A percentile compares a stretch with the other conserved stretches of the same genome.
Conservation (phyloP, 2,329 filamentous ascomycete genomes). For the Phoma sp. region DNA sequence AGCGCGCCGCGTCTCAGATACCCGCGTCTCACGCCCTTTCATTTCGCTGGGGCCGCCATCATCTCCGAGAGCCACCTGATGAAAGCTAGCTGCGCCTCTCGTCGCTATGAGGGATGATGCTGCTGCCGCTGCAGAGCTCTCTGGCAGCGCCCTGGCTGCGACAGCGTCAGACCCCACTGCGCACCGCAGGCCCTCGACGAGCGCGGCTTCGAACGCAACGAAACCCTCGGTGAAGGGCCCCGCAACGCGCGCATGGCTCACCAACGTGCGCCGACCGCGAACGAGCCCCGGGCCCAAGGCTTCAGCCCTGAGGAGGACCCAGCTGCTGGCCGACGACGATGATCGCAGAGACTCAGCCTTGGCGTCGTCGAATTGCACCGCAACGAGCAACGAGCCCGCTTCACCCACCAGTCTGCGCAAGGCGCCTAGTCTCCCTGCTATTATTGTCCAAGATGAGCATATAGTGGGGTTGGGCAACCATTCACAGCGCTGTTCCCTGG, state of each 20-base stretch:
- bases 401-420: slow-evolving; percentile 43
- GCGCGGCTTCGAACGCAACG: slow-evolving; percentile 20
- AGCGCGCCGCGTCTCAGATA: slow-evolving; percentile 23
- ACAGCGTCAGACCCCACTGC: slow-evolving; percentile 17
- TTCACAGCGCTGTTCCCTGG: slow-evolving; percentile 20
- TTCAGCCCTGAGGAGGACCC: slow-evolving; percentile 39
- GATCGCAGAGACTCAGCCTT: slow-evolving; percentile 52
- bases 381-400: slow-evolving; percentile 41
- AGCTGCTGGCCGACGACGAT: slow-evolving; percentile 41
- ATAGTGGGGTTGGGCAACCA: slow-evolving; percentile 19
- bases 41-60: slow-evolving; percentile 39
- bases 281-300: slow-evolving; percentile 48
- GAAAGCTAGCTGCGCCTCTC: slow-evolving; percentile 37
- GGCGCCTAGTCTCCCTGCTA: slow-evolving; percentile 54
- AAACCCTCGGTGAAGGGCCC: slow-evolving; percentile 26
- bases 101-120: slow-evolving; percentile 45
- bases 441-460: slow-evolving; percentile 54
- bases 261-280: slow-evolving; percentile 46
- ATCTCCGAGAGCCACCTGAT: slow-evolving; percentile 36
- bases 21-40: slow-evolving; percentile 31
- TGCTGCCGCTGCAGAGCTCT: slow-evolving; percentile 26
- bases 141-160: slow-evolving; percentile 28
- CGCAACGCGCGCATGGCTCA: slow-evolving; percentile 47
- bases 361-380: slow-evolving; percentile 45
- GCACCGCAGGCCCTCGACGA: slow-evolving; percentile 1